Conservation (phyloP, 352 stramenopile species). For the Pythium sukuiense region DNA sequence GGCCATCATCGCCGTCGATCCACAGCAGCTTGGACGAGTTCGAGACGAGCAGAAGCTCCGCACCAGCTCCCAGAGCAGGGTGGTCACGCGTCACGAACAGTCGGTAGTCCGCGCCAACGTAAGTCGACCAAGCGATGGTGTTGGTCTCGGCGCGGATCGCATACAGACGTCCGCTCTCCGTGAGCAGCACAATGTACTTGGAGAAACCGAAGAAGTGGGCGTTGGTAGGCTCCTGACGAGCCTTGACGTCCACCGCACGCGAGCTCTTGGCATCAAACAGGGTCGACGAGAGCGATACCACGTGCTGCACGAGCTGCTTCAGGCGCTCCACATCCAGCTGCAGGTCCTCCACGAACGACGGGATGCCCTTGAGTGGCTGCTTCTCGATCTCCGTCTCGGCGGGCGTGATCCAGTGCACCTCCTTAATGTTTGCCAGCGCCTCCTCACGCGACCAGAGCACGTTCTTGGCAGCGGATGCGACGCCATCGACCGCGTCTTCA, state of each 20-base stretch:
- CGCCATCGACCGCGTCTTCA: constrained; percentile 36
- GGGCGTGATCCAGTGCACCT: constrained; percentile 77
- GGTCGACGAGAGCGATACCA: constrained; percentile 47
- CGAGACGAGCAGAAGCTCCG: constrained; percentile 71
- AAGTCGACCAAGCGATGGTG: constrained; percentile 67
- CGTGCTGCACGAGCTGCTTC: constrained; percentile 46
- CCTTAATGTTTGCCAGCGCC: constrained; percentile 71
- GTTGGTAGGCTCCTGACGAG: constrained; percentile 59
- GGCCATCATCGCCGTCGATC: constrained; percentile 71
- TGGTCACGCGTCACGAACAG: constrained; percentile 81
- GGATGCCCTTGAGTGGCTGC: constrained; percentile 65
- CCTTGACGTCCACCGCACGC: constrained; percentile 27
- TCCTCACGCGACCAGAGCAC: constrained; percentile 79
- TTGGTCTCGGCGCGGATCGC: constrained; percentile 76
- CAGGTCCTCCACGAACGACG: constrained; percentile 72
- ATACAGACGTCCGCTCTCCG: constrained; percentile 78
- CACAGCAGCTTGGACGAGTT: constrained; percentile 60
- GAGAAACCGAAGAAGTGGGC: constrained; percentile 83
- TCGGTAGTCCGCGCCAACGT: constrained; percentile 66
- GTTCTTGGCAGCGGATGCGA: constrained; percentile 24
- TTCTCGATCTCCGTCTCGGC: constrained; percentile 79
- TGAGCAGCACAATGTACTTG: constrained; percentile 78
- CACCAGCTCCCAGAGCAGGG: constrained; percentile 63
- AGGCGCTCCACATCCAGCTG: constrained; percentile 56
- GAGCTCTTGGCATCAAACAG: constrained; percentile 45